Conservation (phyloP, 495 filamentous ascomycete species). For the Geopyxis carbonaria region DNA sequence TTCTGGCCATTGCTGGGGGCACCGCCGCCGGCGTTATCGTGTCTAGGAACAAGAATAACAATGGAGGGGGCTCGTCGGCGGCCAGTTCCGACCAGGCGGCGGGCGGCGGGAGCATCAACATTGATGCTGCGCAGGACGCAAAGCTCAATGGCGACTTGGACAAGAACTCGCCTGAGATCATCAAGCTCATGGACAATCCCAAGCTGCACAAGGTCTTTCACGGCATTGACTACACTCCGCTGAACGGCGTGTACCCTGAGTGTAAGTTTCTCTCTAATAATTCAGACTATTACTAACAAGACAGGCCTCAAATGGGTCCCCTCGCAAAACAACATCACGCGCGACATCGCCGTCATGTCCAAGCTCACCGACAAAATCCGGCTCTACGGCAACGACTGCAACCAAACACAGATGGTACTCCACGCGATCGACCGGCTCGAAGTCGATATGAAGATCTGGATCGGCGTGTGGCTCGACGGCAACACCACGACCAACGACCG, state of each 20-base stretch:
- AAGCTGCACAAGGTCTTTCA: constrained; percentile 85
- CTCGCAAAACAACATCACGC: constrained; percentile 83
- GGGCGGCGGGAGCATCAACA: constrained; percentile 10
- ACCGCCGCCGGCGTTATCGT: constrained; percentile 56
- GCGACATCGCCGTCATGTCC: constrained; percentile 77
- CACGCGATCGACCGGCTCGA: constrained; percentile 60
- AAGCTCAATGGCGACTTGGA: constrained; percentile 47
- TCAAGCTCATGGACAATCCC: constrained; percentile 57
- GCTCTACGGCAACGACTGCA: constrained; percentile 93
- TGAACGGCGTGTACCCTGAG: constrained; percentile 76
- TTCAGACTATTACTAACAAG: constrained; percentile 5
- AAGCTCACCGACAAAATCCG: constrained; percentile 81
- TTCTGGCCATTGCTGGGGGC: constrained; percentile 62
- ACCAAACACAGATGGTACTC: constrained; percentile 89
- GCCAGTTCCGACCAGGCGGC: constrained; percentile 7
- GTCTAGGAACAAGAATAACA: constrained; percentile 25
- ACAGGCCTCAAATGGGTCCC: constrained; percentile 46
- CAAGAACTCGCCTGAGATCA: constrained; percentile 62
- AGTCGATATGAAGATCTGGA: constrained; percentile 76
- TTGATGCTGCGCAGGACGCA: constrained; percentile 30
- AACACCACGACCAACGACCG: constrained; percentile 72
- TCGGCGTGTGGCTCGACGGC: constrained; percentile 82
- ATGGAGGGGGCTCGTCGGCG: neutral
- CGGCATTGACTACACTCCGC: constrained; percentile 91
- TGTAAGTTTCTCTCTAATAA: constrained; percentile 31